Base-by-base conservation (phyloP, 176 grass and related monocot species). In the Carex kokanica region DNA sequence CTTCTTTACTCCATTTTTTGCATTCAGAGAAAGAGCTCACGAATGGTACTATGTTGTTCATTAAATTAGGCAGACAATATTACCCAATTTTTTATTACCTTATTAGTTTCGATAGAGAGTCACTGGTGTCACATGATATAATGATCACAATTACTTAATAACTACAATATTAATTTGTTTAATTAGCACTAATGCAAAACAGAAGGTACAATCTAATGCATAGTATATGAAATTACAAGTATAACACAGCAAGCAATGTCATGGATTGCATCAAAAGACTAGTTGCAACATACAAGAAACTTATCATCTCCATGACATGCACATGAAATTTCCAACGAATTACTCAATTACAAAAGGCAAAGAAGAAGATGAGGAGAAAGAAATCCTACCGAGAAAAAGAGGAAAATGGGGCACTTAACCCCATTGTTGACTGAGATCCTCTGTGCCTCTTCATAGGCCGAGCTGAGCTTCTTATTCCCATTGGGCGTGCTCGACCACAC, bases 341-440 rank as follows among this genome's bases (percentile, higher is more conserved):
- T 75, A 27, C 21, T 21, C 7, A 55, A 13, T 20, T 55, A 31
- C 2, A 64, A 54, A 54, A 63, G 27, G 20, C 20, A 31, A 85
- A 49, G 31, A 63, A 89, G 32, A 64, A 4, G 29, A 86, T 32
- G 23, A 86, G 20, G 16, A 29, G 58, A 15, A 64, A 41, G 38
- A 81, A 34, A 78, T 93, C 96, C 87, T 73, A 99, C 96, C 79
- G 96, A 99, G 55, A 99, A 99, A 83, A 99, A 93, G 34, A 99
- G 88, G 80, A 92, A 93, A 83, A 99, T 84, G 45, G 93, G 96
- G 41, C 91, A 99, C 47, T 92, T 90, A 3, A 80, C 86, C 49
- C 73, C 77, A 51, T 81, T 88, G 68, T 75, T 90, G 72, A 36
- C 84, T 78, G 95, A 80, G 84, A 90, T 88, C 85, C 81, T 87